Evolutionary conservation across 345 rosid species (phyloP).

Genomic region (Sonneratia caseolaris): DNA sequence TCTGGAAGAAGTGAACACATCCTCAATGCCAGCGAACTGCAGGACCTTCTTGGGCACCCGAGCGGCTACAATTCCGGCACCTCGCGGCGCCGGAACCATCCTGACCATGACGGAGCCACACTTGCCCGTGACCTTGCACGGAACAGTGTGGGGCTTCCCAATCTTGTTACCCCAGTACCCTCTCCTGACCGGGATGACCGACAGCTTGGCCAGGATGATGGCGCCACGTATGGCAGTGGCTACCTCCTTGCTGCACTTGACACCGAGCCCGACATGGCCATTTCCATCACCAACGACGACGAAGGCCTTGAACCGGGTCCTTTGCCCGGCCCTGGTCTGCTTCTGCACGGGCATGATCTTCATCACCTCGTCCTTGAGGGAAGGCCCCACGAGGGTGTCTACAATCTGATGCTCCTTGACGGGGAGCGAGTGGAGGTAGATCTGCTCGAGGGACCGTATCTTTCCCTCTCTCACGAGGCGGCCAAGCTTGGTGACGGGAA

Average conservation of each 20-base stretch:
- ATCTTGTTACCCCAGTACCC: conserved; percentile 84
- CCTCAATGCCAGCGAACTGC: conserved; percentile 75
- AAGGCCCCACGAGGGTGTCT: conserved; percentile 59
- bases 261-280: conserved; percentile 66
- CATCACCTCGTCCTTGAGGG: conserved; percentile 90
- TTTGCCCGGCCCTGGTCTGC: conserved; percentile 70
- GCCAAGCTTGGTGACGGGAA: conserved; percentile 81
- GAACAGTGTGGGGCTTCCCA: conserved; percentile 60
- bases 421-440: conserved; percentile 77
- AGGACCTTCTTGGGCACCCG: conserved; percentile 83
- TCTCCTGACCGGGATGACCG: conserved; percentile 61
- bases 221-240: conserved; percentile 67
- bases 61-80: conserved; percentile 80
- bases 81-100: conserved; percentile 81
- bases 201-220: conserved; percentile 50
- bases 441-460: conserved; percentile 53
- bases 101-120: conserved; percentile 63
- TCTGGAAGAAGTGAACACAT: conserved; percentile 76
- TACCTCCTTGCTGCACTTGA: conserved; percentile 63
- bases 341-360: conserved; percentile 91
- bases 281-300: conserved; percentile 58
- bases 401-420: conserved; percentile 86
- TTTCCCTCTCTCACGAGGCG: conserved; percentile 51
- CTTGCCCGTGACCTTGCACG: conserved; percentile 68
- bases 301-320: conserved; percentile 68